Evolutionary conservation across 129 eudicot genomes (phyloP), one percentile per base, ranked within the genome.

Genomic region (Lonicera japonica): DNA sequence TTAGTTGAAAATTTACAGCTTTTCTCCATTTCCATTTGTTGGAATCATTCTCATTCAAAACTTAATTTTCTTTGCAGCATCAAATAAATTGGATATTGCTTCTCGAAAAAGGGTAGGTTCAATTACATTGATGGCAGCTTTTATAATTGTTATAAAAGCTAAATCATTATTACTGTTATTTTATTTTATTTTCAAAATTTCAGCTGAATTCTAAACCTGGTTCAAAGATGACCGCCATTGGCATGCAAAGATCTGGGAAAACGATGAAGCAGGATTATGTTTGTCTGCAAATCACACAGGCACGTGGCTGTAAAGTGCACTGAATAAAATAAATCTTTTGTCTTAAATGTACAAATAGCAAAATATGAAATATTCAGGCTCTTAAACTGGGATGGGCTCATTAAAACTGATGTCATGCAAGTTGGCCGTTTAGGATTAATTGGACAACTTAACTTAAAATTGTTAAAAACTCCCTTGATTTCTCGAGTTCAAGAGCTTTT

Each of bases 81-180:
- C 61, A 48, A 85, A 75, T 67, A 83, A 82, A 73, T 66, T 67
- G 64, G 85, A 70, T 58, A 24, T 39, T 68, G 71, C 71, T 70
- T 65, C 75, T 34, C 75, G 61, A 72, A 77, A 43, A 71, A 47
- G 85, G 96, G 82, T 82, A 63, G 50, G 74, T 46, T 71, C 48
- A 48, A 12, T 67, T 51, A 54, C 56, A 51, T 61, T 41, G 54
- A 20, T 41, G 16, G 48, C 53, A 15, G 25, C 59, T 36, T 58
- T 29, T 6, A 3, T 68, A 39, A 65, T 56, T 16, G 19, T 29
- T 23, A 5, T 46, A 36, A 17, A 1, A 10, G 21, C 41, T n/a
- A n/a, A n/a, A n/a, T n/a, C n/a, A n/a, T n/a, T n/a, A n/a, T n/a
- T n/a, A n/a, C n/a, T n/a, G n/a, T n/a, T 21, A n/a, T 8, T 57